Evolutionary conservation across 2,329 filamentous ascomycete species (phyloP).

Genomic region (Magnaporthiopsis rhizophila): DNA sequence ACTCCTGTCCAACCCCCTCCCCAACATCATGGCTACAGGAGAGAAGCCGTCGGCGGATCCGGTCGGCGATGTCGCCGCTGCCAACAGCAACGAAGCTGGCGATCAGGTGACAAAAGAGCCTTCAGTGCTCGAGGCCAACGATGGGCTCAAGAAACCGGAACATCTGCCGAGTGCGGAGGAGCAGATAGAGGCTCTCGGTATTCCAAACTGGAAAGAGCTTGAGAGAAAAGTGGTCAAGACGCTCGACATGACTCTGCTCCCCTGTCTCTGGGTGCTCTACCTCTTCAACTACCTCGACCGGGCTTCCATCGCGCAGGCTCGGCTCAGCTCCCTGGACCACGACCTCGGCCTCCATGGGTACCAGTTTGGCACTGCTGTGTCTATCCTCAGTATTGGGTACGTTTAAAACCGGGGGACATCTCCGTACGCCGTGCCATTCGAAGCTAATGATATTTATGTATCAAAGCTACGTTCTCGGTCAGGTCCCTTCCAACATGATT

Average conservation of each 20-base stretch:
- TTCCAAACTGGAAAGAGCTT: slow-evolving; percentile 3
- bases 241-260: slow-evolving; percentile 1
- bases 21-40: background rate
- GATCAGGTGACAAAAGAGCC: background rate
- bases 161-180: background rate
- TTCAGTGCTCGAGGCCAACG: background rate
- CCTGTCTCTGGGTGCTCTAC: slow-evolving; percentile 6
- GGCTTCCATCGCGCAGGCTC: slow-evolving; percentile 22
- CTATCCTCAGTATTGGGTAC: slow-evolving; percentile 42
- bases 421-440: background rate
- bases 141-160: background rate
- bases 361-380: slow-evolving; percentile 33
- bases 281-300: slow-evolving; percentile 6
- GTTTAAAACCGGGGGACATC: slow-evolving; percentile 6
- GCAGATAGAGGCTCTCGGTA: slow-evolving; percentile 3
- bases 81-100: background rate
- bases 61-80: background rate
- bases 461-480: slow-evolving; percentile 29
- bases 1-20: background rate
- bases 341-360: slow-evolving; percentile 30
- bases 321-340: slow-evolving; percentile 35
- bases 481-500: slow-evolving; percentile 42
- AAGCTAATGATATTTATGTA: background rate
- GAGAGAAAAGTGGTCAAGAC: background rate
- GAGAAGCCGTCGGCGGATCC: background rate